These are phyloP conservation scores for Epichloe gansuensis DNA, from an alignment of 2,329 filamentous ascomycete genomes.

Conservation along the genomic window DNA sequence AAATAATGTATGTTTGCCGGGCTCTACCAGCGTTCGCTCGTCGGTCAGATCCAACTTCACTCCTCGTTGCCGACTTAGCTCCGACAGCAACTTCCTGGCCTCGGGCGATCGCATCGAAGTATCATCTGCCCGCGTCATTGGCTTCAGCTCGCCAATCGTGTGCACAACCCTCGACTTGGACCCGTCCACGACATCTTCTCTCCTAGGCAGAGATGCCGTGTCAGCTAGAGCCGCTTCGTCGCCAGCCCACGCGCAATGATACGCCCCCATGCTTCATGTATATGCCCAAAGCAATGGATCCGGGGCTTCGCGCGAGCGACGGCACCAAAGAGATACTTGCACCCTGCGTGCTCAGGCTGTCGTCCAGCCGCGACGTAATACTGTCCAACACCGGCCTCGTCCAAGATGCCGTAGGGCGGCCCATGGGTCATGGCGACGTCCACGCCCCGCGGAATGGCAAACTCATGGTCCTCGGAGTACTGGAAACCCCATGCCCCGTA, in stretches of 20 bases:
- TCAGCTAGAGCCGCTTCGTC: background rate
- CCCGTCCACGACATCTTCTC: constrained; percentile 28
- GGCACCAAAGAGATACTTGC: constrained; percentile 31
- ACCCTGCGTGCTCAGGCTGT: constrained; percentile 25
- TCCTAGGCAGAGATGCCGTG: constrained; percentile 8
- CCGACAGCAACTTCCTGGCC: constrained; percentile 9
- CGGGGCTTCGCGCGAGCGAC: constrained; percentile 30
- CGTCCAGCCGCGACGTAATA: background rate
- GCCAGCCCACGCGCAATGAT: constrained; percentile 37
- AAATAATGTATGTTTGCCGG: constrained; percentile 41
- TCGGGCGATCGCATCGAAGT: background rate
- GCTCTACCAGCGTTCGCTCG: constrained; percentile 18
- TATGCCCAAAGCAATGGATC: constrained; percentile 46
- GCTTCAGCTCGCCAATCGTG: constrained; percentile 17
- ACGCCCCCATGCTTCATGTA: constrained; percentile 49
- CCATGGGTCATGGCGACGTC: constrained; percentile 45
- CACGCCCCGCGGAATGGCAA: constrained; percentile 20
- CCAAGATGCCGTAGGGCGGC: constrained; percentile 39
- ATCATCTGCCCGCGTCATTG: constrained; percentile 11
- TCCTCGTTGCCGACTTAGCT: constrained; percentile 17
- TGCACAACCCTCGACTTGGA: constrained; percentile 22
- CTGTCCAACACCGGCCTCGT: constrained; percentile 18
- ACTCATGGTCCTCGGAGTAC: constrained; percentile 30
- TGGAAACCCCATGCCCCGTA: constrained; percentile 37
- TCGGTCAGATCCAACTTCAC: constrained; percentile 26